Conservation (phyloP, 345 rosid species). For the Syzygium grande region DNA sequence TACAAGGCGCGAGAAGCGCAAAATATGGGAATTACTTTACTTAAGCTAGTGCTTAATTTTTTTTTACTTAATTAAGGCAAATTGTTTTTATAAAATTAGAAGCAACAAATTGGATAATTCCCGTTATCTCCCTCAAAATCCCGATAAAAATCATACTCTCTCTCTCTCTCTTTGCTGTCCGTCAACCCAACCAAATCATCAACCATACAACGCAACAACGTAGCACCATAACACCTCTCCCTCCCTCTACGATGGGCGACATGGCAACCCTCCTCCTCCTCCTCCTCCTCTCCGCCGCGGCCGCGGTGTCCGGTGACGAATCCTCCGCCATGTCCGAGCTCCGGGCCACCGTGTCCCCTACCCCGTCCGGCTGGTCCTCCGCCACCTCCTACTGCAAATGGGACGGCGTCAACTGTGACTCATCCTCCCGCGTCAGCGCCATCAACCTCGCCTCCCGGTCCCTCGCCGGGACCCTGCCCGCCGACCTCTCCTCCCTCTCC, state of each 20-base stretch:
- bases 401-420: conserved; percentile 50
- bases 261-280: conserved; percentile 5
- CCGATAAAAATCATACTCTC: not conserved
- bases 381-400: conserved; percentile 39
- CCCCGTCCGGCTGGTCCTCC: conserved; percentile 53
- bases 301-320: conserved; percentile 34
- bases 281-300: not conserved
- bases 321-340: conserved; percentile 36
- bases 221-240: not conserved
- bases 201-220: not conserved
- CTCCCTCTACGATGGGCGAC: not conserved
- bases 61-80: not conserved
- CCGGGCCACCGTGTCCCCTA: conserved; percentile 29
- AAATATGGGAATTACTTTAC: not conserved
- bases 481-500: conserved; percentile 47
- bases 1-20: not conserved
- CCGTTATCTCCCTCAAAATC: not conserved
- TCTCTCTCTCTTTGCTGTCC: not conserved
- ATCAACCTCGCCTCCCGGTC: conserved; percentile 25
- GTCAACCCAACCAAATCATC: not conserved
- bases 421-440: conserved; percentile 28
- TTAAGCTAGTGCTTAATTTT: not conserved
- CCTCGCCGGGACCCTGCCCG: conserved; percentile 39
- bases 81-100: not conserved
- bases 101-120: not conserved